These are phyloP conservation scores for Mycena galopus DNA, from an alignment of 768 basidiomycete species.

Conservation along the genomic window DNA sequence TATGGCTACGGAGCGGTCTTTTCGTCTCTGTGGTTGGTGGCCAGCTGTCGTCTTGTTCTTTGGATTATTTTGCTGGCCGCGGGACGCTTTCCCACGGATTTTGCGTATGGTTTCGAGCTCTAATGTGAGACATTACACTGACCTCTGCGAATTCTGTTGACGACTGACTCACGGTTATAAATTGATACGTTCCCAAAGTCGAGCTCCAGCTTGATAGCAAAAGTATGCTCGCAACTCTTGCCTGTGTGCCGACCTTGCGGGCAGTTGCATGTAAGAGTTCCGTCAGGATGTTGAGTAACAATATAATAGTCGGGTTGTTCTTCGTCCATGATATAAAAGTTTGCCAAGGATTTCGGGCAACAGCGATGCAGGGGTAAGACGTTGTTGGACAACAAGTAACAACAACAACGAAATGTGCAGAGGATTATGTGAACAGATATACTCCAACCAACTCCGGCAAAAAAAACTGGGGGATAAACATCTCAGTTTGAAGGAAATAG, in stretches of 20 bases:
- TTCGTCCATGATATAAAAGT: background rate
- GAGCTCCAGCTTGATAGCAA: background rate
- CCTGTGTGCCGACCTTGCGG: background rate
- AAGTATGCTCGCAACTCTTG: slow-evolving; percentile 6
- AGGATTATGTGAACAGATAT: background rate
- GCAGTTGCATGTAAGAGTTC: slow-evolving; percentile 3
- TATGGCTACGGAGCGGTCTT: background rate
- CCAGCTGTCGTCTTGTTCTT: background rate
- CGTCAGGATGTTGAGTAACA: background rate
- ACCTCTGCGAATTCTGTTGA: background rate
- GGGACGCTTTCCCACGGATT: background rate
- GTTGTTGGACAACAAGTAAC: background rate
- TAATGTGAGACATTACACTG: background rate
- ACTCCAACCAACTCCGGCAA: background rate
- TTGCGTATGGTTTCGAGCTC: slow-evolving; percentile 10
- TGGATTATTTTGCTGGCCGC: slow-evolving; percentile 1
- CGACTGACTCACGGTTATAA: background rate
- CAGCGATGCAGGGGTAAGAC: background rate
- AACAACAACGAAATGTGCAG: background rate
- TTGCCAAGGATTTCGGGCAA: background rate
- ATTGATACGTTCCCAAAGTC: background rate
- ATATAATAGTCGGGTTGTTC: background rate
- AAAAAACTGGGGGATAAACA: background rate
- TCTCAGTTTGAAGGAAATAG: background rate
- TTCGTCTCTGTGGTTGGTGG: background rate